Evolutionary conservation across 202 grass and related monocot species (phyloP).

Genomic region (Panicum virgatum): DNA sequence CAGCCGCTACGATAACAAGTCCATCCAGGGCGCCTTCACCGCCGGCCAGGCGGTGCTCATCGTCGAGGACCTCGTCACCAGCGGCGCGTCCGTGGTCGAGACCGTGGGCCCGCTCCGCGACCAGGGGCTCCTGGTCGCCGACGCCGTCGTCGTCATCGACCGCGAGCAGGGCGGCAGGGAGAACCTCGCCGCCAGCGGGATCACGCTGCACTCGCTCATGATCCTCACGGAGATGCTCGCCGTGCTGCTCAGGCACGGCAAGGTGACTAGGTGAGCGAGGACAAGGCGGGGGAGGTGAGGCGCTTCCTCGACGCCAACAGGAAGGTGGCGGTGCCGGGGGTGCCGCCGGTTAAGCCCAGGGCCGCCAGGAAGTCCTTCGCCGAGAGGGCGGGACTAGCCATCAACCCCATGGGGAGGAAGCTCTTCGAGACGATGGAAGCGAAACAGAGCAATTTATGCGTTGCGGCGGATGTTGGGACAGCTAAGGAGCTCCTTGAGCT

Average conservation of each 20-base stretch:
- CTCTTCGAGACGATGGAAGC: conserved; percentile 86
- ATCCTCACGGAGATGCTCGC: conserved; percentile 75
- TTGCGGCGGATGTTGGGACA: conserved; percentile 85
- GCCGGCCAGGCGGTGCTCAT: conserved; percentile 61
- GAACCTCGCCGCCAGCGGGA: conserved; percentile 71
- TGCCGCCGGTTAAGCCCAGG: neutral
- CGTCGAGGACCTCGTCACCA: conserved; percentile 93
- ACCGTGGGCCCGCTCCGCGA: conserved; percentile 59
- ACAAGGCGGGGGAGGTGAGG: conserved; percentile 73
- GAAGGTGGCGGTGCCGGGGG: conserved; percentile 64
- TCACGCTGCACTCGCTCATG: conserved; percentile 68
- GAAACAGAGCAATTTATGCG: conserved; percentile 86
- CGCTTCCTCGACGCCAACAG: conserved; percentile 75
- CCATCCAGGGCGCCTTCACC: conserved; percentile 64
- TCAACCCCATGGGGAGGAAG: conserved; percentile 79
- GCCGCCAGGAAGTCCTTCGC: conserved; percentile 45
- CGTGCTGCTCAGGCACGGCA: conserved; percentile 56
- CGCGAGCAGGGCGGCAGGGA: conserved; percentile 82
- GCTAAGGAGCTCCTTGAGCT: conserved; percentile 78
- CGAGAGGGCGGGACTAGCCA: conserved; percentile 62
- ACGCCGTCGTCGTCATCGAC: conserved; percentile 83
- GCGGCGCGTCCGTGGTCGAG: conserved; percentile 86
- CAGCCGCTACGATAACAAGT: conserved; percentile 77
- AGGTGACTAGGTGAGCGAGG: conserved; percentile 58
- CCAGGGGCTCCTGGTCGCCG: conserved; percentile 54